Base-by-base conservation (phyloP, 2,329 filamentous ascomycete species). In the Xylaria arbuscula region DNA sequence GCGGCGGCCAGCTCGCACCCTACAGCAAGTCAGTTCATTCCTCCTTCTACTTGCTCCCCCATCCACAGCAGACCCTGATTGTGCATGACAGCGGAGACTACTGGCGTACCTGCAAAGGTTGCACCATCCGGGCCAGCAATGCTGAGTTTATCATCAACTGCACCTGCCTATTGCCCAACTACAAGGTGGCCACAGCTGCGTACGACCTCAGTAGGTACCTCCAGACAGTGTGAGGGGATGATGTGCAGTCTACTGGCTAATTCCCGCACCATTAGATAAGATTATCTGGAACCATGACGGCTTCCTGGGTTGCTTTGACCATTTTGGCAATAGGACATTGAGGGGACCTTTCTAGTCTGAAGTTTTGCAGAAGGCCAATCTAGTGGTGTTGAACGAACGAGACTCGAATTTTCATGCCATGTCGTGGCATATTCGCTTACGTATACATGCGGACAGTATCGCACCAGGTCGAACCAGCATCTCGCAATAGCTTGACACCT, bases 211-310 rank as follows among this genome's bases (percentile, higher is more conserved):
- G 76, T 75, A 73, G 28, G 77, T 60, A 54, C 36, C 42, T 24
- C 19, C 32, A 32, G 6, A 22, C 15, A 42, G 50, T 19, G 7
- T 50, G 42, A 34, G 48, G 1, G 38, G 38, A 10, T 2, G 38
- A 24, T 17, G 47, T 47, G 28, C 54, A 24, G 36, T 51, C 34
- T 32, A 19, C 56, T 66, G 40, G 65, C 70, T 58, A 38, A 60
- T 55, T 6, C 40, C 28, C 28, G 28, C 38, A 38, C 19, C 28
- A 64, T 22, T 45, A 82, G 81, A 83, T 68, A 72, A 72, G 5
- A 58, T 81, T 19, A 63, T 83, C 34, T 79, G 77, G 72, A 79
- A 82, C 63, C 73, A 75, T 8, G 72, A 82, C 50, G 81, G 81
- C 5, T 69, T 70, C n/a, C 70, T 81, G 57, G 80, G 79, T 17